Evolutionary conservation across 345 rosid genomes (phyloP), one percentile per base, ranked within the genome.

Genomic region (Rhizophora apiculata): DNA sequence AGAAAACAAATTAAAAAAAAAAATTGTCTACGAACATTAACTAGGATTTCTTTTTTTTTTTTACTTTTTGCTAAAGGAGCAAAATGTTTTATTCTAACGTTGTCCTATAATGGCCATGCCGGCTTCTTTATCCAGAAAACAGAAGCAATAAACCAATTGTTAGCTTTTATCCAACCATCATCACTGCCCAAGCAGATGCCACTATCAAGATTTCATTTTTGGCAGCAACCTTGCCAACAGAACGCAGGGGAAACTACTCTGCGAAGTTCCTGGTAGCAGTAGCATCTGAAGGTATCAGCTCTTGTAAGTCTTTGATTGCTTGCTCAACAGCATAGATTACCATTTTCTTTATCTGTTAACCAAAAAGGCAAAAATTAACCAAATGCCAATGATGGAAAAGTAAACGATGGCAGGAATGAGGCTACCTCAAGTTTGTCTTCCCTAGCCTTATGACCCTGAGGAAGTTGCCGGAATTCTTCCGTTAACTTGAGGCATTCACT

Each of bases 381-480:
- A 66, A 31, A 55, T 24, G 68, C 21, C 27, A 37, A 43, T n/a
- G 48, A 34, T 34, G 10, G 5, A 26, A 0, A 18, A 19, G 2
- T 15, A 10, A 30, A 8, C 1, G 7, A 15, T 5, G 43, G 3
- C 32, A 53, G 36, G 52, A 61, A 63, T 29, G 20, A 15, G 46
- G 59, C 49, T 60, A 88, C 99, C 91, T 95, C 97, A 18, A 92
- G 97, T 80, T 95, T 95, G 79, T 92, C 99, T 85, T 92, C 99
- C 74, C 93, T 79, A 65, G 88, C 90, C 74, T 69, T 88, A 22
- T 95, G 99, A 76, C 87, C 83, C 71, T 69, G 79, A 0, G 99
- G 97, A 72, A 95, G 96, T 64, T 75, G 85, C 60, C 99, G 87
- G 79, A 92, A 95, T 80, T 90, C 96, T 69, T 92, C 84, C 0